Evolutionary conservation across 2,329 filamentous ascomycete species (phyloP), one percentile per base, ranked within the genome.

Genomic region (Claviceps sp.): DNA sequence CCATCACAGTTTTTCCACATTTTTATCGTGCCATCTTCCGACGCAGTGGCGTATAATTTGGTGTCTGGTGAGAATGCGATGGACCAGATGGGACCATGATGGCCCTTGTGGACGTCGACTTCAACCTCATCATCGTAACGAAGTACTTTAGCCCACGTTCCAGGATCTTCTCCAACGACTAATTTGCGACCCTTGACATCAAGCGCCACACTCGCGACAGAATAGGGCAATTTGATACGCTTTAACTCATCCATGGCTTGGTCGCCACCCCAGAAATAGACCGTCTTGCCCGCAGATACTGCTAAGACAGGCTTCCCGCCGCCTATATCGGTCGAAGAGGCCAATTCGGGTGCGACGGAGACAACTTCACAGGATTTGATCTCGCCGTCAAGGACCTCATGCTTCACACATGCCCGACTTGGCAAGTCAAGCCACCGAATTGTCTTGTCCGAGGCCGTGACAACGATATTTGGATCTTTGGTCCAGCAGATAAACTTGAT

Each of bases 401-500:
- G 83, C 45, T 86, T 81, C 54, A 95, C 81, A 24, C 87, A 82
- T 37, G 82, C 76, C 50, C 85, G 82, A 50, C 81, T 82, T 24
- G 88, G 83, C 47, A 97, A 72, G 66, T 98, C 89, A 73, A 93
- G 95, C 93, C 93, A 98, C 53, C 93, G 83, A 26, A 98, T 78
- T 47, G 85, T 88, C 65, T 93, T 94, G 65, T 96, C 91, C 0
- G 88, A 86, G 2, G 91, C 90, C 0, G 93, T 98, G 49, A 95
- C 86, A 53, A 98, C 74, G 56, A 91, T 82, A 61, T 93, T 95
- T 49, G 86, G 85, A 62, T 95, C 86, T 54, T 82, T 80, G 50
- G 88, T 88, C 93, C 93, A 98, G 55, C 95, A 86, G 55, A 98
- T 94, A 53, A 88, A 90, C 68, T 96, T 97, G 76, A 98, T 97